Evolutionary conservation across 2,329 filamentous ascomycete species (phyloP).

Genomic region (Fusarium gaditjirri): DNA sequence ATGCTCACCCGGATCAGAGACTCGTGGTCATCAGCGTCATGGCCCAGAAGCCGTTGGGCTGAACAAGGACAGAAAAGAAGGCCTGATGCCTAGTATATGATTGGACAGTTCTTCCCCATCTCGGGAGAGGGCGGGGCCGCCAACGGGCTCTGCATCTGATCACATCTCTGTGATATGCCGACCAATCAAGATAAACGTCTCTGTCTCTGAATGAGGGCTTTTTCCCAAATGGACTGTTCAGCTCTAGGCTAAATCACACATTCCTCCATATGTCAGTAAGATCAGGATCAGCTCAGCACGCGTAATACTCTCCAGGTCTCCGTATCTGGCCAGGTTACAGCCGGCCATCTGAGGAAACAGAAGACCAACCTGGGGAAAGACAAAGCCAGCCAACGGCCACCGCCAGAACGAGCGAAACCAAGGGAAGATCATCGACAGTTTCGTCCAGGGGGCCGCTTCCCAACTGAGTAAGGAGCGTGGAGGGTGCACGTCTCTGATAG

Average conservation of each 20-base stretch:
- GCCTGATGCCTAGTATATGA: constrained; percentile 1
- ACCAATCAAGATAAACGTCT: constrained; percentile 24
- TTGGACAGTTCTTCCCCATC: constrained; percentile 26
- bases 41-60: constrained; percentile 18
- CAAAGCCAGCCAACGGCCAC: constrained; percentile 16
- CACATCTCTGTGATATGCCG: constrained; percentile 24
- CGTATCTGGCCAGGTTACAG: constrained; percentile 22
- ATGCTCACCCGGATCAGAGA: constrained; percentile 32
- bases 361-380: constrained; percentile 25
- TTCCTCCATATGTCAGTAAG: constrained; percentile 8
- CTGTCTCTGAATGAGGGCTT: constrained; percentile 31
- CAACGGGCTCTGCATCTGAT: constrained; percentile 37
- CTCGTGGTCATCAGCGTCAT: constrained; percentile 39
- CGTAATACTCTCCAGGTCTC: constrained; percentile 17
- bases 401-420: constrained; percentile 32
- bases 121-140: constrained; percentile 33
- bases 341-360: constrained; percentile 24
- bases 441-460: constrained; percentile 26
- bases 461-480: constrained; percentile 18
- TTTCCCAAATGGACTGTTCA: constrained; percentile 16
- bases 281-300: constrained; percentile 13
- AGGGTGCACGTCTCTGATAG: constrained; percentile 29
- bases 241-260: constrained; percentile 19
- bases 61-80: constrained; percentile 12
- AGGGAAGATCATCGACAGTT: constrained; percentile 34